phyloP scores from a whole-genome alignment of 2,329 filamentous ascomycete species.

The Paracamarosporium sp. region DNA sequence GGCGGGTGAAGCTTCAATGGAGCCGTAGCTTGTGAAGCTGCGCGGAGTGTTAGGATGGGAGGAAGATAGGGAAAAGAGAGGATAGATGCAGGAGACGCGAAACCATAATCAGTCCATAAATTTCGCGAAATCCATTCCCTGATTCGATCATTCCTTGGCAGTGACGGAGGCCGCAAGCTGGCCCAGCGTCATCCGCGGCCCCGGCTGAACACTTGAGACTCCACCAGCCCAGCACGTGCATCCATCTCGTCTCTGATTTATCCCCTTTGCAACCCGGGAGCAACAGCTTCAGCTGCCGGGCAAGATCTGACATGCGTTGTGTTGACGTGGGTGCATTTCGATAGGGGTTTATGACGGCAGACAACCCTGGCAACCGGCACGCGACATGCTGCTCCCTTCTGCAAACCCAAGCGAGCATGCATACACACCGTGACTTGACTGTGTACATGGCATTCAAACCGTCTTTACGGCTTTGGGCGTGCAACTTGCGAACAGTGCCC shows the following conservation, averaged over 20 bases:
- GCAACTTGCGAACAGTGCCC: no score
- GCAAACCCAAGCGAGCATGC: neutral
- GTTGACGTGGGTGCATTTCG: neutral
- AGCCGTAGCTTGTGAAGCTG: neutral
- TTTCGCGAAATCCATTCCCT: constrained; percentile 27
- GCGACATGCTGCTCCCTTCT: neutral
- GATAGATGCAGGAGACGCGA: constrained; percentile 10
- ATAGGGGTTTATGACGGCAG: neutral
- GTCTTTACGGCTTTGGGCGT: no score
- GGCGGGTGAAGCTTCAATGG: neutral
- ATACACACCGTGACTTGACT: neutral
- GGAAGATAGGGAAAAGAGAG: neutral
- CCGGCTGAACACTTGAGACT: neutral
- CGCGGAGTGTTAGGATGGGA: neutral
- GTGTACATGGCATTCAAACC: no score
- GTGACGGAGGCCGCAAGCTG: constrained; percentile 11
- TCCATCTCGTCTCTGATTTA: constrained; percentile 6
- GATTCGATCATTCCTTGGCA: constrained; percentile 32
- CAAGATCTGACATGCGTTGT: neutral
- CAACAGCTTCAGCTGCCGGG: neutral
- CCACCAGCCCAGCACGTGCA: constrained; percentile 5
- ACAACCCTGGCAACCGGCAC: constrained; percentile 1
- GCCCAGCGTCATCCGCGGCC: constrained; percentile 3
- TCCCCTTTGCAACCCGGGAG: neutral
- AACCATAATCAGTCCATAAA: constrained; percentile 22